These are phyloP conservation scores for Lactifluus volemus DNA, from an alignment of 768 basidiomycete genomes.

Conservation along the genomic window DNA sequence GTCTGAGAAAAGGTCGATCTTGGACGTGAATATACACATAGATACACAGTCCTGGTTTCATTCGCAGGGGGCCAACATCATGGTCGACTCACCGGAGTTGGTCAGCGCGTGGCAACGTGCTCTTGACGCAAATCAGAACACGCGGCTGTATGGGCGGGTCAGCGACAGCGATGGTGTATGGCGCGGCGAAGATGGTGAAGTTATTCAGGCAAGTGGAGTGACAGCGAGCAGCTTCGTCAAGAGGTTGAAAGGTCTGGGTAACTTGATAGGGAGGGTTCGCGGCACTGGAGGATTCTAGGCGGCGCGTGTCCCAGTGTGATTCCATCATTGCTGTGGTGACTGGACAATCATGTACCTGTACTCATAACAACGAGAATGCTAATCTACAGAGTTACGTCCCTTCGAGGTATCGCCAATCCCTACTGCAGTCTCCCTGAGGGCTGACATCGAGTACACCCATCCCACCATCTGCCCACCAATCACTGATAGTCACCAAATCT, in stretches of 20 bases:
- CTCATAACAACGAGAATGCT: too few species aligned
- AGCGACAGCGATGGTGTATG: constrained; percentile 13
- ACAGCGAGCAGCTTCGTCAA: neutral
- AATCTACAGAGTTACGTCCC: too few species aligned
- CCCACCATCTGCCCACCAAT: too few species aligned
- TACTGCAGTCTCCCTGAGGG: too few species aligned
- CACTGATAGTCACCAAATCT: too few species aligned
- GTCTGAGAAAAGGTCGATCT: neutral
- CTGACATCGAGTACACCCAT: too few species aligned
- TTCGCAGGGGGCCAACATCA: constrained; percentile 57
- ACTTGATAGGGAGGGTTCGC: neutral
- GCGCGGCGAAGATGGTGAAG: constrained; percentile 10
- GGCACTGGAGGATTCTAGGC: constrained; percentile 8
- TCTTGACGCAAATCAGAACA: constrained; percentile 39
- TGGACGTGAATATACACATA: constrained; percentile 10
- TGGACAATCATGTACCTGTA: too few species aligned
- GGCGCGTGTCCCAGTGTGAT: too few species aligned
- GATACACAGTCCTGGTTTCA: constrained; percentile 69
- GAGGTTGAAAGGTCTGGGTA: constrained; percentile 8
- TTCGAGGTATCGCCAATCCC: too few species aligned
- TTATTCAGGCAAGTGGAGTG: constrained; percentile 16
- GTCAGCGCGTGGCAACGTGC: constrained; percentile 39
- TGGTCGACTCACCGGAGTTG: constrained; percentile 41
- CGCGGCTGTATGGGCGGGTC: constrained; percentile 25
- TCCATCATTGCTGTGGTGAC: too few species aligned